These are phyloP conservation scores for Colletotrichum musae DNA, from an alignment of 2,329 filamentous ascomycete genomes.

Conservation along the genomic window DNA sequence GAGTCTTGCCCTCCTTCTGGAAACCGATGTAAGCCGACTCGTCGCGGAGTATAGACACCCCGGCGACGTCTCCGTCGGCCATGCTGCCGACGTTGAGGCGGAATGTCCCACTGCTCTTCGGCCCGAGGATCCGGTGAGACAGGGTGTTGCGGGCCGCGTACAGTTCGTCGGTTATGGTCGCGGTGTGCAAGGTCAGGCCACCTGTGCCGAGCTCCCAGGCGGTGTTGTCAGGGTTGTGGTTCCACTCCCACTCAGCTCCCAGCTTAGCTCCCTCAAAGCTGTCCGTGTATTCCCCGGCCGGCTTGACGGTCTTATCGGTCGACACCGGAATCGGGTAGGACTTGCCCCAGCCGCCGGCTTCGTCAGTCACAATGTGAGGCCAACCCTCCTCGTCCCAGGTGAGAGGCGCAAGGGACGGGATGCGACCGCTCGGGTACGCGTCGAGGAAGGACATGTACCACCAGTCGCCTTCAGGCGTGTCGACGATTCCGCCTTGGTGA, in stretches of 20 bases:
- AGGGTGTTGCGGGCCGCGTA: conserved; percentile 61
- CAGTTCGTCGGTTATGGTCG: conserved; percentile 65
- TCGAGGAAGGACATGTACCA: conserved; percentile 71
- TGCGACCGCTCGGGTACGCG: conserved; percentile 68
- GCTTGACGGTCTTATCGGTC: conserved; percentile 15
- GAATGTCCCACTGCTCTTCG: conserved; percentile 64
- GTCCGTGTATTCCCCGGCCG: conserved; percentile 33
- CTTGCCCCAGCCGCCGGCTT: conserved; percentile 60
- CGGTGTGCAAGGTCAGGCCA: conserved; percentile 60
- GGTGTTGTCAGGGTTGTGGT: conserved; percentile 69
- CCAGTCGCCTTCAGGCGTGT: conserved; percentile 67
- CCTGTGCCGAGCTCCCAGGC: conserved; percentile 59
- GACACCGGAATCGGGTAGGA: conserved; percentile 53
- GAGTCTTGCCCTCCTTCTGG: conserved; percentile 45
- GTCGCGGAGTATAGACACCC: conserved; percentile 67
- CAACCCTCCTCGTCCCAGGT: conserved; percentile 64
- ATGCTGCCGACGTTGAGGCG: conserved; percentile 62
- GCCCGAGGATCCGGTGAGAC: conserved; percentile 61
- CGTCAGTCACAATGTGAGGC: conserved; percentile 56
- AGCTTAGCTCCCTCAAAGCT: conserved; percentile 52
- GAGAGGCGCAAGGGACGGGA: conserved; percentile 68
- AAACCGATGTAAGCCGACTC: conserved; percentile 67
- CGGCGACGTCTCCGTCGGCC: conserved; percentile 64
- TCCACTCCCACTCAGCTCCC: conserved; percentile 69
- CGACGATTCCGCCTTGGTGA: conserved; percentile 70